Base-by-base conservation (phyloP, 306 rosid species). In the Canavalia gladiata region DNA sequence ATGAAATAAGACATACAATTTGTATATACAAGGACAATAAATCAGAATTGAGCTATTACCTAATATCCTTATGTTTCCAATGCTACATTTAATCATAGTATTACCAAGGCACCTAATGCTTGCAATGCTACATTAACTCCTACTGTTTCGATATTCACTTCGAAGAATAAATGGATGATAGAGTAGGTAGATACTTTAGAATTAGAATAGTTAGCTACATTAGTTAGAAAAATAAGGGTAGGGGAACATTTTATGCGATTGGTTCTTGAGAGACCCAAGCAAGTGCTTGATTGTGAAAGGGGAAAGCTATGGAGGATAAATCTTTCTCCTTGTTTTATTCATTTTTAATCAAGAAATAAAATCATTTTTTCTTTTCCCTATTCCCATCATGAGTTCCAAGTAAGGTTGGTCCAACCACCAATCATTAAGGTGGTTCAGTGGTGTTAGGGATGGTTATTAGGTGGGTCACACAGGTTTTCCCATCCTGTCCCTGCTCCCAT, bases 121-220 rank as follows among this genome's bases (percentile, higher is more conserved):
- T 68, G 59, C 59, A 47, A 69, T 69, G 43, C 45, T 69, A 11
- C 6, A 69, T 69, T 52, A 69, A 68, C 29, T 46, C 33, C 41
- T 68, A 30, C 41, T 68, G 37, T 68, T 5, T 65, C 50, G 47
- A 39, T n/a, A 63, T 35, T 13, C 12, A 28, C 29, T 11, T 34
- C 29, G 45, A 62, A 34, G 43, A 62, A 34, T 34, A 62, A 62
- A 11, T 7, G 28, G 28, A 11, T 4, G 12, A 10, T 1, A 52
- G 12, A 4, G 28, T 55, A 55, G 60, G 33, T 10, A 10, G 68
- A 18, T 18, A 18, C 25, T 34, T 62, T 62, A 34, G 28, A 62
- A 42, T 34, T 34, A 11, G 25, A 35, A 34, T 62, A 13, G 25
- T 62, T 13, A 62, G 41, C 4, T 37, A 8, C 42, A 60, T 34